Evolutionary conservation across 768 basidiomycete species (phyloP).

Genomic region (Rickenella mellea): DNA sequence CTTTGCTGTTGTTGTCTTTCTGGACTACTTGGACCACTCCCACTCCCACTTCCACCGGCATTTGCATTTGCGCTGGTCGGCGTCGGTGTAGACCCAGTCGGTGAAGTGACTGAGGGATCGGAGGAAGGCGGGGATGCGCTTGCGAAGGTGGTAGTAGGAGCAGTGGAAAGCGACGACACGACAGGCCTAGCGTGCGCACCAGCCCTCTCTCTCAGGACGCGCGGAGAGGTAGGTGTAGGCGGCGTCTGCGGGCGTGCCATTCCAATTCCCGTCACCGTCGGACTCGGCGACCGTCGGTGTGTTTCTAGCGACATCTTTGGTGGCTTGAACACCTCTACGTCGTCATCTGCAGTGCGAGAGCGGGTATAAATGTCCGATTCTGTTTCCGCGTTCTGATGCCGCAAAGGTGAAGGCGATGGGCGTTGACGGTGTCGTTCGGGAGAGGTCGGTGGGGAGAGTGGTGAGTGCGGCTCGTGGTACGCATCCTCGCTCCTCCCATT

Average conservation of each 20-base stretch:
- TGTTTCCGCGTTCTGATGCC: no score
- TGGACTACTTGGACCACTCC: neutral
- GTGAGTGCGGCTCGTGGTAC: neutral
- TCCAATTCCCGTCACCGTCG: neutral
- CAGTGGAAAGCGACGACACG: slow-evolving; percentile 2
- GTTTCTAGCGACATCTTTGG: no score
- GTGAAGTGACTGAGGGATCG: neutral
- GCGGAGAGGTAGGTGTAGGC: neutral
- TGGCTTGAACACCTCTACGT: no score
- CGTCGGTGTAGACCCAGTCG: no score
- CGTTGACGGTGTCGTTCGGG: neutral
- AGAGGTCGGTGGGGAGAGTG: neutral
- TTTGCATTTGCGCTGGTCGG: no score
- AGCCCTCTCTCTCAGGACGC: neutral
- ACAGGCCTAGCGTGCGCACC: neutral
- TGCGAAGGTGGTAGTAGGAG: neutral
- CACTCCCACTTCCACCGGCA: no score
- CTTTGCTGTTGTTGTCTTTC: neutral
- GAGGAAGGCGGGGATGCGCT: neutral
- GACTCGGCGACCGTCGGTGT: neutral
- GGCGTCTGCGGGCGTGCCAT: neutral
- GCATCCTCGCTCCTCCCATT: neutral
- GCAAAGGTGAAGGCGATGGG: neutral
- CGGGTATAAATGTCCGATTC: no score
- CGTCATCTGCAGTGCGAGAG: no score